These are phyloP conservation scores for Metarhizium humberi DNA, from an alignment of 2,329 filamentous ascomycete genomes.

Conservation along the genomic window DNA sequence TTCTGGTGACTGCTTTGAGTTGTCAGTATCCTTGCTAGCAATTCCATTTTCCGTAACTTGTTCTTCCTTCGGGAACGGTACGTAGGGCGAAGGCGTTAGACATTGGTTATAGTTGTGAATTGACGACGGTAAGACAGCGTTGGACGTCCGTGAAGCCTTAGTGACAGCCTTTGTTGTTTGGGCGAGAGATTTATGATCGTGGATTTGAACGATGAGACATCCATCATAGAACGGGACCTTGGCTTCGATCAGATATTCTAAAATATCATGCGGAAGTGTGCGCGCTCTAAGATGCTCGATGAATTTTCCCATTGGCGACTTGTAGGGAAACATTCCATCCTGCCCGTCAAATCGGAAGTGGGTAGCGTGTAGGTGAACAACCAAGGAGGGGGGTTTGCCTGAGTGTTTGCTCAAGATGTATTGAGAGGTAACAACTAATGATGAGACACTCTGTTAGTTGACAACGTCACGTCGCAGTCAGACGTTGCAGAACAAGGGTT, in stretches of 20 bases:
- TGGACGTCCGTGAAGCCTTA: slow-evolving; percentile 41
- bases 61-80: slow-evolving; percentile 60
- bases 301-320: slow-evolving; percentile 77
- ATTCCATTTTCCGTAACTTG: slow-evolving; percentile 22
- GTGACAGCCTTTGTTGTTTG: slow-evolving; percentile 48
- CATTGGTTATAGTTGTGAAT: slow-evolving; percentile 90
- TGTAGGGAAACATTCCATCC: slow-evolving; percentile 85
- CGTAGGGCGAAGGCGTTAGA: slow-evolving; percentile 80
- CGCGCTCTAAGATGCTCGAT: slow-evolving; percentile 67
- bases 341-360: slow-evolving; percentile 92
- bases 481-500: neutral
- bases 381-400: slow-evolving; percentile 68
- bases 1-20: slow-evolving; percentile 14
- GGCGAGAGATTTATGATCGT: slow-evolving; percentile 68
- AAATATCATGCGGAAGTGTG: slow-evolving; percentile 81
- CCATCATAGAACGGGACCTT: slow-evolving; percentile 85
- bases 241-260: slow-evolving; percentile 63
- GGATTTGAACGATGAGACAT: slow-evolving; percentile 88
- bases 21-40: slow-evolving; percentile 26
- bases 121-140: slow-evolving; percentile 62
- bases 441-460: neutral
- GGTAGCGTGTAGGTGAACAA: slow-evolving; percentile 74
- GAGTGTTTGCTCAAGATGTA: slow-evolving; percentile 80
- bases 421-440: slow-evolving; percentile 57
- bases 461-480: neutral